Base-by-base conservation (phyloP, 352 stramenopile genomes). In the Globisporangium acanthophoron region DNA sequence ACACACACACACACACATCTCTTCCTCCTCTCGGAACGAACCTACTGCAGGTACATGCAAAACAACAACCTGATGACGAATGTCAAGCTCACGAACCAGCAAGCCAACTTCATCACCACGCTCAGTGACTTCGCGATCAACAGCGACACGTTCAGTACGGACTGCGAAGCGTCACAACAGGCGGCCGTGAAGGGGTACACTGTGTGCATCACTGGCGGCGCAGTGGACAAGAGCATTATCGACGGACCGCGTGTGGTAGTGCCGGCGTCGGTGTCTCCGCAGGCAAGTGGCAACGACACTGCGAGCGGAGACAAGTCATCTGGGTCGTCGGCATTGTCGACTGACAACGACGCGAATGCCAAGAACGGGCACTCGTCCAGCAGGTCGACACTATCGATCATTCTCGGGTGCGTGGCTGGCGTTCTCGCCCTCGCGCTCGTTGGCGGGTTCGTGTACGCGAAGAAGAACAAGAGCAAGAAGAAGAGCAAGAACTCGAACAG, bases 81-180 rank as follows among this genome's bases (percentile, higher is more conserved):
- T 18, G 20, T 57, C 2, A 31, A 27, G 40, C 50, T 62, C 15
- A 57, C 56, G 21, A 50, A 57, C 27, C 16, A 27, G 7, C 56
- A 62, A 20, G 56, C 56, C 3, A 51, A 33, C 7, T 62, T 62
- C 13, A n/a, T 62, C 12, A 1, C 20, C 37, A 52, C 20, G 7
- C 39, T 62, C 24, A 47, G 7, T 3, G 37, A 15, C 6, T 53
- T 62, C 18, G 18, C 12, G 2, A 33, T 51, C 40, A 29, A 56
- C 11, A 5, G 20, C 4, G 12, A 13, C 7, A 18, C 40, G 8
- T 46, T 62, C 7, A 15, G 40, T 13, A 43, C 44, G 5, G 35
- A 46, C 29, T 62, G 56, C 31, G 24, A n/a, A 0, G 29, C 41
- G 12, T 24, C 48, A 5, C 56, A 62, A 40, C 50, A 57, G 12